phyloP scores from a whole-genome alignment of 106 monocot species.

The Amphibolis antarctica region DNA sequence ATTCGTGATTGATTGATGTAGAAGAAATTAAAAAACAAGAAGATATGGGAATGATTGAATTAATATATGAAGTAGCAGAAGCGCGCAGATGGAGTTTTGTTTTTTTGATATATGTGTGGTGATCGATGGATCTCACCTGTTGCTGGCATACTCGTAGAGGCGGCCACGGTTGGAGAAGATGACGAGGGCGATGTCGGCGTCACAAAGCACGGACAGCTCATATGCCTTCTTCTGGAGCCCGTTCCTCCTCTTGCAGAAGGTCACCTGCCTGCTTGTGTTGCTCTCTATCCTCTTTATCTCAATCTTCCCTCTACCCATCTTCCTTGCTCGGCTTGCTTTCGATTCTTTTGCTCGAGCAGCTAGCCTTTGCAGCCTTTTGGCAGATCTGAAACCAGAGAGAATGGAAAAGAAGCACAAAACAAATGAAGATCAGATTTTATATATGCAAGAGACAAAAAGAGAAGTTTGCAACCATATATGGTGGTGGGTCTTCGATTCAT shows the following conservation, averaged over 20 bases:
- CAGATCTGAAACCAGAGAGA: slow-evolving; percentile 5
- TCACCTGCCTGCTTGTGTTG: slow-evolving; percentile 8
- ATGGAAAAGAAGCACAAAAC: not conserved
- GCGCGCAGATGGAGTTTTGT: not conserved
- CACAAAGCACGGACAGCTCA: slow-evolving; percentile 6
- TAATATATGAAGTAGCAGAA: not conserved
- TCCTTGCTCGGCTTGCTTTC: not conserved
- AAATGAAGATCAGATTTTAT: not conserved
- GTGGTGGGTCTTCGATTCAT: no score
- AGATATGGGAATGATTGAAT: not conserved
- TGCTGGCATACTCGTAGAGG: slow-evolving; percentile 38
- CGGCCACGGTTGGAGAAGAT: slow-evolving; percentile 64
- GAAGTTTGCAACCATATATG: no score
- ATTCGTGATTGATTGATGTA: no score
- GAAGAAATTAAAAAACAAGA: no score
- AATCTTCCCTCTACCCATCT: slow-evolving; percentile 12
- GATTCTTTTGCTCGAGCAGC: not conserved
- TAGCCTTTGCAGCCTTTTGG: not conserved
- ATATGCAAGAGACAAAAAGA: no score
- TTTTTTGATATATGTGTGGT: not conserved
- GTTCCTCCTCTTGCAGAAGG: slow-evolving; percentile 7
- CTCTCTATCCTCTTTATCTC: slow-evolving; percentile 13
- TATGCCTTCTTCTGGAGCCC: slow-evolving; percentile 6
- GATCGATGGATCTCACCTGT: no score
- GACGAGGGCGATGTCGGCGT: slow-evolving; percentile 19